Percentiles rank a stretch among this genome's conserved stretches.
phyloP scores from a whole-genome alignment of 768 basidiomycete genomes.

The Lentinula sp. region DNA sequence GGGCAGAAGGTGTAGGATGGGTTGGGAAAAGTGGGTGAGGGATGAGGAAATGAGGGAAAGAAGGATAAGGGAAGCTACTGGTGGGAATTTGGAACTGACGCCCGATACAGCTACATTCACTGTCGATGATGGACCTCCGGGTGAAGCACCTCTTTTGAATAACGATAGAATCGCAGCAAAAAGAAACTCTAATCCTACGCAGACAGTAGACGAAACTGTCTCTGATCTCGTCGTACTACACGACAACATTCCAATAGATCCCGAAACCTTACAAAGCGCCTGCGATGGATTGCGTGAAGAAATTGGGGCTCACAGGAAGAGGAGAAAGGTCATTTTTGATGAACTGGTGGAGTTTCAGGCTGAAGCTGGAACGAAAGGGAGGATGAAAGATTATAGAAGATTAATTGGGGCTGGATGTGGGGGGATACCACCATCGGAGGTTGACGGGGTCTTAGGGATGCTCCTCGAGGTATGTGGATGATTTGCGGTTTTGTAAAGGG shows the following conservation, averaged over 20 bases:
- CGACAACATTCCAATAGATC: constrained; percentile 49
- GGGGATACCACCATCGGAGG: constrained; percentile 77
- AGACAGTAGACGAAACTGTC: constrained; percentile 42
- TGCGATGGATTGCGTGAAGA: constrained; percentile 65
- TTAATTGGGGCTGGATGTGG: constrained; percentile 90
- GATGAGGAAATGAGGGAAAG: constrained; percentile 79
- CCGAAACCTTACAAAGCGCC: constrained; percentile 41
- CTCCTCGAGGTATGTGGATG: constrained; percentile 64
- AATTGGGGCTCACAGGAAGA: constrained; percentile 56
- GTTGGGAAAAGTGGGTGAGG: constrained; percentile 91
- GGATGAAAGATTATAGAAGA: constrained; percentile 84
- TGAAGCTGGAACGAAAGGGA: constrained; percentile 84
- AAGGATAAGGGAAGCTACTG: constrained; percentile 53
- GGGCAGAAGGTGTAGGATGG: constrained; percentile 74
- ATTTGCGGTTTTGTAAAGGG: constrained; percentile 1
- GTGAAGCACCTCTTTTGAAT: constrained; percentile 14
- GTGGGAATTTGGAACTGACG: constrained; percentile 47
- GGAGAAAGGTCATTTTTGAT: constrained; percentile 68
- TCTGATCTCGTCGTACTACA: constrained; percentile 59
- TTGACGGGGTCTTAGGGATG: constrained; percentile 81
- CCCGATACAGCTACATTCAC: constrained; percentile 38
- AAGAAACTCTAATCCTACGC: constrained; percentile 11
- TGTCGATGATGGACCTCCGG: constrained; percentile 30
- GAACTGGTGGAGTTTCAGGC: constrained; percentile 77
- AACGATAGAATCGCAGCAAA: background rate